Evolutionary conservation across 1,284 basidiomycete genomes (phyloP).

Genomic region (Polyporus tsugae): DNA sequence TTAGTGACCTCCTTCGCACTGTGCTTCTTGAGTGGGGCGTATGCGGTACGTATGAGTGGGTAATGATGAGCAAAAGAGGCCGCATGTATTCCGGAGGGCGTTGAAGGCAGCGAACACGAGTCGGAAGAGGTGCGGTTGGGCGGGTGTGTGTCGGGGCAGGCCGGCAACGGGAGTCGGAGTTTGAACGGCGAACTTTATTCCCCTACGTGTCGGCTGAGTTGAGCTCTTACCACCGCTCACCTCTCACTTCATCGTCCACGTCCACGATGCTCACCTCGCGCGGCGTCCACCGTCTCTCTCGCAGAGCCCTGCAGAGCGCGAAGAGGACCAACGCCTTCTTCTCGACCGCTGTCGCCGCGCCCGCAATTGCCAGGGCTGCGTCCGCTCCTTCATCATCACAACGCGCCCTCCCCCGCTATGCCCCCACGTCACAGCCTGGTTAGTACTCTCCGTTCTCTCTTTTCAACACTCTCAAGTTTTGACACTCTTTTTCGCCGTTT

Average conservation of each 20-base stretch:
- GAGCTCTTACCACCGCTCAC: slow-evolving; percentile 37
- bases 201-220: slow-evolving; percentile 36
- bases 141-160: slow-evolving; percentile 40
- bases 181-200: slow-evolving; percentile 45
- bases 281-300: slow-evolving; percentile 83
- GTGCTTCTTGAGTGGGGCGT: slow-evolving; percentile 10
- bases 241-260: slow-evolving; percentile 42
- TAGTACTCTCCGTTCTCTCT: slow-evolving; percentile 35
- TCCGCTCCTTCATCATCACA: slow-evolving; percentile 45
- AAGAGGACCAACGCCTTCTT: slow-evolving; percentile 81
- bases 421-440: slow-evolving; percentile 55
- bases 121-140: slow-evolving; percentile 21
- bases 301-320: slow-evolving; percentile 77
- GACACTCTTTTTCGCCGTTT: slow-evolving; percentile 30
- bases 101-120: slow-evolving; percentile 55
- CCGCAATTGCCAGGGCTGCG: slow-evolving; percentile 47
- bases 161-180: slow-evolving; percentile 42
- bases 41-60: neutral
- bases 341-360: slow-evolving; percentile 66
- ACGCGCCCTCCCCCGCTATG: slow-evolving; percentile 51
- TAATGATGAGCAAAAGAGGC: slow-evolving; percentile 3
- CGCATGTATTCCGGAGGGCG: slow-evolving; percentile 53
- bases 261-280: slow-evolving; percentile 79
- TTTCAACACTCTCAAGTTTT: slow-evolving; percentile 18
- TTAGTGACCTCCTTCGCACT: neutral